A percentile compares a stretch with the other conserved stretches of the same genome.
These are phyloP conservation scores for Pneumocystis sp. DNA, from an alignment of 1,139 yeast species.

Conservation along the genomic window DNA sequence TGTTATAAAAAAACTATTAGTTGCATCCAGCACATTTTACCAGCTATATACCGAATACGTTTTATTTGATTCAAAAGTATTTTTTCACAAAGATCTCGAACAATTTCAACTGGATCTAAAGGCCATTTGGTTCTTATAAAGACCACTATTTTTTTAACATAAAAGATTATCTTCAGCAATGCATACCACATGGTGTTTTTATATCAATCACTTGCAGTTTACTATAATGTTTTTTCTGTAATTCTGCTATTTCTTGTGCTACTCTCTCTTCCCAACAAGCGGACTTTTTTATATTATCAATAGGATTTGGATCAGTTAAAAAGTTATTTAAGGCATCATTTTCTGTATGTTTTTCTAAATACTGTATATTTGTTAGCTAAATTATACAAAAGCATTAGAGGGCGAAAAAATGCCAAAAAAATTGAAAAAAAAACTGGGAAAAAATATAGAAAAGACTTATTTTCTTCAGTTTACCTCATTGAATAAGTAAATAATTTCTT, in stretches of 20 bases:
- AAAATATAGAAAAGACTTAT: neutral
- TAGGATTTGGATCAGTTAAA: neutral
- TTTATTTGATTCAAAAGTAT: neutral
- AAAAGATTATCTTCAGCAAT: neutral
- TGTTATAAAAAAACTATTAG: slow-evolving; percentile 12
- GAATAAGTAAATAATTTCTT: neutral
- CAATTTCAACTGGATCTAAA: neutral
- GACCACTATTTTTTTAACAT: neutral
- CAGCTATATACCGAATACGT: neutral
- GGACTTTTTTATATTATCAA: neutral
- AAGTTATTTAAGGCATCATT: neutral
- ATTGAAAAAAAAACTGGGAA: neutral
- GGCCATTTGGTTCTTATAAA: neutral
- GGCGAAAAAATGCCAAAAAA: neutral
- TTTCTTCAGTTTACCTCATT: neutral
- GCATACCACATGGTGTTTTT: neutral
- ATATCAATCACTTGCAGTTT: neutral
- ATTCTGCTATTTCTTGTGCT: neutral
- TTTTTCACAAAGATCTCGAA: neutral
- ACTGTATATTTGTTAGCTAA: neutral
- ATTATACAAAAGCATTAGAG: too few relatives aligned
- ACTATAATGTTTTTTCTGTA: neutral
- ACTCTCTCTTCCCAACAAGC: neutral
- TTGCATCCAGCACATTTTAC: neutral
- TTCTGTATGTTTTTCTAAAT: neutral